Conservation (phyloP, 768 basidiomycete species). For the Tulasnella sp. region DNA sequence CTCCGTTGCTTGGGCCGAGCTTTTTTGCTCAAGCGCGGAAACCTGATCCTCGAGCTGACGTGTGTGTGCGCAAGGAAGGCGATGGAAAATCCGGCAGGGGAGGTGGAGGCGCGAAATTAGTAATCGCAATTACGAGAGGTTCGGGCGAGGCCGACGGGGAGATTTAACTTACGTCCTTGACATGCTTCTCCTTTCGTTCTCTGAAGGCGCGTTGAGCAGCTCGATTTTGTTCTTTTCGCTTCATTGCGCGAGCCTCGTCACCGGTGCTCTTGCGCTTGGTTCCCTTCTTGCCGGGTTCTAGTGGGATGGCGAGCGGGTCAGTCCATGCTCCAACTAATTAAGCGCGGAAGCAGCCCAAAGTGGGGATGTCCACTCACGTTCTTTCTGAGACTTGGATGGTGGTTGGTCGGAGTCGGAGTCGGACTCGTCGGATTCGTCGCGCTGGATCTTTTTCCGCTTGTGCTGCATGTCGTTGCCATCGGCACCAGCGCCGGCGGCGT, state of each 20-base stretch:
- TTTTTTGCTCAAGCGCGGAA: slow-evolving; percentile 75
- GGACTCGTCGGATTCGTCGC: slow-evolving; percentile 34
- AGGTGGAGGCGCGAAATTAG: neutral
- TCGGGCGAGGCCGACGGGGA: slow-evolving; percentile 13
- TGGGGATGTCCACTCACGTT: slow-evolving; percentile 34
- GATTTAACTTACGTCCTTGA: slow-evolving; percentile 72
- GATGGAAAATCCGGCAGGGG: neutral
- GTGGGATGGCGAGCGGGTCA: neutral
- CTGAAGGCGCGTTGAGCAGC: slow-evolving; percentile 96
- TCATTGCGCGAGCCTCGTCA: slow-evolving; percentile 68
- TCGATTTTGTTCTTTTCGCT: slow-evolving; percentile 95
- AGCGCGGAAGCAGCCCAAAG: neutral
- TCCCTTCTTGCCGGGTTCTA: slow-evolving; percentile 25
- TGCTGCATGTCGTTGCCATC: slow-evolving; percentile 39
- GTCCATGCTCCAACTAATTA: neutral
- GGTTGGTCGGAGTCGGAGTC: slow-evolving; percentile 49
- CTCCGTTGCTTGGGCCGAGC: slow-evolving; percentile 60
- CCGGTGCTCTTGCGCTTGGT: slow-evolving; percentile 27
- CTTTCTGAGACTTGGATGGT: slow-evolving; percentile 56
- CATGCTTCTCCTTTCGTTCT: slow-evolving; percentile 94
- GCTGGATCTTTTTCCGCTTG: slow-evolving; percentile 65
- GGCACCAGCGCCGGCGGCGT: slow-evolving; percentile 22
- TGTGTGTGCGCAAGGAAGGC: slow-evolving; percentile 3
- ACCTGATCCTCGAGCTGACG: slow-evolving; percentile 83
- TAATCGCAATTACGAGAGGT: neutral